These are phyloP conservation scores for Amyloporia xantha DNA, from an alignment of 768 basidiomycete species.

Conservation along the genomic window DNA sequence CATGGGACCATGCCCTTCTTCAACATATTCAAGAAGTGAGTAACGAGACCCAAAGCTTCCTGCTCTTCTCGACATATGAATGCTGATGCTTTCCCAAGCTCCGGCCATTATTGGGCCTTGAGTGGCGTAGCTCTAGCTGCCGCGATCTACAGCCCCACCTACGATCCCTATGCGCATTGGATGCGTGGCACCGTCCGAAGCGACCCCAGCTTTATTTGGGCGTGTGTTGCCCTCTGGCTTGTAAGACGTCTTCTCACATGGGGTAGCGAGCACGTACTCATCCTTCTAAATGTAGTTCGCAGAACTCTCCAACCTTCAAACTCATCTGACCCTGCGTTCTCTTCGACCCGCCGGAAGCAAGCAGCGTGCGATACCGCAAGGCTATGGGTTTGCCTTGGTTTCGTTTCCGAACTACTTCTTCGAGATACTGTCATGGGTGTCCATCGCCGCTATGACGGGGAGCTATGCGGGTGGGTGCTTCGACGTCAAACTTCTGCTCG, in stretches of 20 bases:
- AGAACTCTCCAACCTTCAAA: conserved; percentile 77
- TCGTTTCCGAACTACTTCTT: conserved; percentile 95
- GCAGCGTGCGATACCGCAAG: conserved; percentile 80
- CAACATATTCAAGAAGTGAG: conserved; percentile 89
- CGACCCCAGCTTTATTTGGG: conserved; percentile 60
- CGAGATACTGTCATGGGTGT: conserved; percentile 72
- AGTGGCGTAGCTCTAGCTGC: conserved; percentile 74
- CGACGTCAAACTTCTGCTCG: neutral
- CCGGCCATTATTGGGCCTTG: conserved; percentile 81
- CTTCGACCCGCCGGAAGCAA: conserved; percentile 79
- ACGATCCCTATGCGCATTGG: conserved; percentile 57
- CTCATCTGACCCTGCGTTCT: conserved; percentile 75
- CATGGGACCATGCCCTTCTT: conserved; percentile 85
- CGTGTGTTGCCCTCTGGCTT: conserved; percentile 61
- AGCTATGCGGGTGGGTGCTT: conserved; percentile 58
- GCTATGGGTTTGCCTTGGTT: conserved; percentile 85
- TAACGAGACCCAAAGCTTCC: neutral
- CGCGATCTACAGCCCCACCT: conserved; percentile 78
- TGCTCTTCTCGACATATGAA: neutral
- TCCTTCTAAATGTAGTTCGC: conserved; percentile 47
- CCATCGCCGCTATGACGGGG: conserved; percentile 70
- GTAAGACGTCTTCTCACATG: conserved; percentile 41
- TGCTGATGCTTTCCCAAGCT: conserved; percentile 41
- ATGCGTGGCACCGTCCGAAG: conserved; percentile 57
- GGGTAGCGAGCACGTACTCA: neutral